Percentiles rank a stretch among this genome's conserved stretches.
Conservation (phyloP, 129 eudicot species). For the Pseudognaphalium luteoalbum region DNA sequence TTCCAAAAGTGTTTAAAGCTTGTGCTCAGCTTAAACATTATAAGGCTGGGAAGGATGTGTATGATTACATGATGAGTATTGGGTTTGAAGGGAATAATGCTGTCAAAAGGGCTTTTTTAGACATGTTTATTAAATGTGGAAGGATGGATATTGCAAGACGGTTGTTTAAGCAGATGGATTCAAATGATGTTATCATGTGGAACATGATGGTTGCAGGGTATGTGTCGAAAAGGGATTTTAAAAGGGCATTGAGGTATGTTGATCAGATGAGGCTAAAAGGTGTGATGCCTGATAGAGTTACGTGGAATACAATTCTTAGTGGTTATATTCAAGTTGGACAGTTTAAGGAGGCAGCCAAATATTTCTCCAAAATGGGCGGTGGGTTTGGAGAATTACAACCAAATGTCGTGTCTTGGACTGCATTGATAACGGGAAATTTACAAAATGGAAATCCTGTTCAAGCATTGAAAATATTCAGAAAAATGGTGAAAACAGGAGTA, state of each 20-base stretch:
- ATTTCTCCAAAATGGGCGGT: constrained; percentile 30
- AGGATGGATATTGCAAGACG: constrained; percentile 43
- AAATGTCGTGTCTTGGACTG: constrained; percentile 55
- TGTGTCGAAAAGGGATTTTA: constrained; percentile 37
- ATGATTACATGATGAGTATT: constrained; percentile 49
- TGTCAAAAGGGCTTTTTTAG: constrained; percentile 42
- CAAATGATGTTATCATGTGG: constrained; percentile 48
- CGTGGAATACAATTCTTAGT: constrained; percentile 45
- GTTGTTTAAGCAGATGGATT: constrained; percentile 36
- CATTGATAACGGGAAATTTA: constrained; percentile 41
- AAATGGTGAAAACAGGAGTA: constrained; percentile 34
- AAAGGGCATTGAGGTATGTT: constrained; percentile 42
- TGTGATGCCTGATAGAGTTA: constrained; percentile 42
- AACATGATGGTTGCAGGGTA: constrained; percentile 51
- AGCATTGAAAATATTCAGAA: constrained; percentile 41
- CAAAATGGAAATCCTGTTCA: constrained; percentile 32
- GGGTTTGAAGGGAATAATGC: constrained; percentile 49
- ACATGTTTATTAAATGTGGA: constrained; percentile 53
- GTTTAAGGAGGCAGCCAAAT: constrained; percentile 42
- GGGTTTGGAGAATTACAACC: constrained; percentile 36
- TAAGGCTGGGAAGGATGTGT: constrained; percentile 40
- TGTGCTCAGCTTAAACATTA: constrained; percentile 48
- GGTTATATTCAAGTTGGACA: constrained; percentile 46
- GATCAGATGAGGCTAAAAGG: constrained; percentile 37
- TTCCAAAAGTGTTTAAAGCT: constrained; percentile 49